Evolutionary conservation across 169 alveolate species (phyloP), one percentile per base, ranked within the genome.

Genomic region (Plasmodium vivax): DNA sequence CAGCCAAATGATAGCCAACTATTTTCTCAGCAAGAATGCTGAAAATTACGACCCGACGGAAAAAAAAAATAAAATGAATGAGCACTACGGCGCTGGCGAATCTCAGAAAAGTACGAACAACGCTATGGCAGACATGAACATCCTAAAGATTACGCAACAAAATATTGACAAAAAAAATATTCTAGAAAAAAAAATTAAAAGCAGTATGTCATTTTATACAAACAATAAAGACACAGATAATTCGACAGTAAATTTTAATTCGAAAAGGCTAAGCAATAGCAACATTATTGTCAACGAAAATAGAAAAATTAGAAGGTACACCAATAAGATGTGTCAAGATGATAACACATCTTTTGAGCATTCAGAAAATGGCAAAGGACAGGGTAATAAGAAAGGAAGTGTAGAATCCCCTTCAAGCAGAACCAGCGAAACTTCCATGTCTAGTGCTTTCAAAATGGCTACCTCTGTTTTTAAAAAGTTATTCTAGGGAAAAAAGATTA

Each of bases 371-470:
- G 71, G 43, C 54, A 85, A 85, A 75, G 87, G 62, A 87, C 30
- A 54, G 19, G 62, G 54, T 32, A 87, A 75, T 19, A 87, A 77
- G 74, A 74, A 79, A 58, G 83, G 83, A 34, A 90, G 83, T 80
- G 68, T n/a, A 32, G 91, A 79, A 82, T 47, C 94, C 43, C 91
- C 91, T 54, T 81, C 92, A 38, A 90, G 94, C 77, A 62, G 84
- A 90, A 81, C 94, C 34, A 90, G 94, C 75, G 94, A 90, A 14
- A 90, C 94, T 19, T 90, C 94, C 12, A 74, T 74, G 90, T 90
- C 87, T 27, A 90, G 94, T 68, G 94, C 94, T 47, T 90, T 90
- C 74, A 90, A 90, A 81, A 90, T 90, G 91, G 94, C 94, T 81
- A 90, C 94, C 36, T 82, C 90, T 68, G 94, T 90, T 79, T 90